Evolutionary conservation across 768 basidiomycete genomes (phyloP), one percentile per base, ranked within the genome.

Genomic region (Kwoniella dendrophila): DNA sequence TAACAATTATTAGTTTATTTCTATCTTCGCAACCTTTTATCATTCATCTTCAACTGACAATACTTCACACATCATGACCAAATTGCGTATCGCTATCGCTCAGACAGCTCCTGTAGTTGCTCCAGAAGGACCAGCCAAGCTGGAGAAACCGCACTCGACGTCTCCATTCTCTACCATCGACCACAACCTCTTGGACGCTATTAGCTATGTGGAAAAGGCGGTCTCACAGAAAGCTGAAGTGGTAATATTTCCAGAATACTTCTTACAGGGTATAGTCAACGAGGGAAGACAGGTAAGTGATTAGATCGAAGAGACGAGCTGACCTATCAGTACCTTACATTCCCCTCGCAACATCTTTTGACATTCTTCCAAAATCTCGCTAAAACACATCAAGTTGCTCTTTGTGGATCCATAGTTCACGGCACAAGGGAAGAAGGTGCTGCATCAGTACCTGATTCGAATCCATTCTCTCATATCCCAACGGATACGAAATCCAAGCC

Each of bases 231-330:
- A 51, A 2, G 70, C 72, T 1, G 72, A 75, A 20, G 60, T 77
- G 14, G 69, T 77, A 22, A 63, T 72, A 16, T 75, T 77, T 38
- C 74, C 74, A 18, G 76, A 75, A 44, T 77, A 77, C 54, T 77
- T 72, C 56, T 56, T 73, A 4, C 72, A 75, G 38, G 76, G 74
- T 2, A 68, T 75, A 8, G 53, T 70, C 2, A 63, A 71, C 33
- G 67, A 69, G 6, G 30, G 55, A 5, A 36, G 74, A 26, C 69
- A 73, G 51, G 75, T 77, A 55, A 57, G 71, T 34, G 2, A 36
- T 11, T 18, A 29, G 8, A 5, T 29, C 43, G 41, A 43, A 20
- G 24, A 22, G 36, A 16, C 4, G 18, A 47, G 26, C 44, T 55
- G 34, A 44, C 30, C 10, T 18, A 12, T 29, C 55, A 77, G 76